Percentiles rank a stretch among this genome's conserved stretches.
These are phyloP conservation scores for Holtermannia corniformis DNA, from an alignment of 768 basidiomycete genomes.

Conservation along the genomic window DNA sequence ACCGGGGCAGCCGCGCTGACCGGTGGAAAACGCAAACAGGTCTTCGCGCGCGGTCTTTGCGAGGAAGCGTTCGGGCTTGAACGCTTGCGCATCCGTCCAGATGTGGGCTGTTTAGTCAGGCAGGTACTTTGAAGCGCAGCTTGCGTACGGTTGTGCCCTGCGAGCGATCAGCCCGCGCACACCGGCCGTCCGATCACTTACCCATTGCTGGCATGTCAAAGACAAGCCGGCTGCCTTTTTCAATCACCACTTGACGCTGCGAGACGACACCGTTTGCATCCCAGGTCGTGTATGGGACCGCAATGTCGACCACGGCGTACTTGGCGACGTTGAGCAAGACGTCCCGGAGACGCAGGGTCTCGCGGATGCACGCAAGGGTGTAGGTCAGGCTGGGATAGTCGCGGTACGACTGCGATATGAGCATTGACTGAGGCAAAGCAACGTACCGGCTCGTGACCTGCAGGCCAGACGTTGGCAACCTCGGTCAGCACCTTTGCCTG, in stretches of 20 bases:
- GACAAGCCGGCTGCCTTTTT: constrained; percentile 15
- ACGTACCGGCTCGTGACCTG: too few relatives aligned
- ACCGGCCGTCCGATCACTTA: too few relatives aligned
- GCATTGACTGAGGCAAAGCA: too few relatives aligned
- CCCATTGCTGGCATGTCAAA: constrained; percentile 21
- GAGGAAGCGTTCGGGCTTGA: constrained; percentile 13
- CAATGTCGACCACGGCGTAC: constrained; percentile 8
- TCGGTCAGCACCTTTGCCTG: too few relatives aligned
- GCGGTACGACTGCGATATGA: too few relatives aligned
- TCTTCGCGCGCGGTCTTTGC: background rate
- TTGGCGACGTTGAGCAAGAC: constrained; percentile 18
- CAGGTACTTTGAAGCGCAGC: too few relatives aligned
- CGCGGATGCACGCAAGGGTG: constrained; percentile 9
- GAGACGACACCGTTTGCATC: constrained; percentile 6
- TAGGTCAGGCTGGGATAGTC: constrained; percentile 12
- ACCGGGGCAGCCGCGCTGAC: constrained; percentile 17
- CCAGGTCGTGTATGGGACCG: constrained; percentile 23
- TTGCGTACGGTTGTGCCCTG: constrained; percentile 8
- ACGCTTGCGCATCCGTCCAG: constrained; percentile 10
- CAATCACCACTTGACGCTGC: constrained; percentile 9
- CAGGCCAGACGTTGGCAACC: too few relatives aligned
- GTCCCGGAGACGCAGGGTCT: constrained; percentile 23
- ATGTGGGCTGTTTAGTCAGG: too few relatives aligned
- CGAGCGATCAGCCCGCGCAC: too few relatives aligned
- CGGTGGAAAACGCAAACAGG: constrained; percentile 15